A percentile compares a stretch with the other conserved stretches of the same genome.
Evolutionary conservation across 768 basidiomycete species (phyloP).

Genomic region (Boletus reticuloceps): DNA sequence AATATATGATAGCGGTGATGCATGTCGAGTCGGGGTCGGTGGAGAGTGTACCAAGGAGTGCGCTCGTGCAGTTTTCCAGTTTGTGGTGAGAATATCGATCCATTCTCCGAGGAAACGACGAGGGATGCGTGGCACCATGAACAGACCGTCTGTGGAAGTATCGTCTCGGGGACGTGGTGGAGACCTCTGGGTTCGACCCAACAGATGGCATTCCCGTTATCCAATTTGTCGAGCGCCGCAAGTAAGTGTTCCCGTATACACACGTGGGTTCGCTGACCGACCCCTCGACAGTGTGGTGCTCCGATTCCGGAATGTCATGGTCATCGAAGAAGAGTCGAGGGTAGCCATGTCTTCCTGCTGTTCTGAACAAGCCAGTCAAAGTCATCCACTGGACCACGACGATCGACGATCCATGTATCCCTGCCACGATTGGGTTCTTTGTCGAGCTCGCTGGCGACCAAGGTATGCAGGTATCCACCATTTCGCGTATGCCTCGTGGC

Average conservation of each 20-base stretch:
- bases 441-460: conserved; percentile 8
- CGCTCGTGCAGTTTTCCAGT: too few species aligned
- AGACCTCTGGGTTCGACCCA: conserved; percentile 18
- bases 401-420: neutral
- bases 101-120: too few species aligned
- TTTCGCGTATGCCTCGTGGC: neutral
- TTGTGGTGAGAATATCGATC: too few species aligned
- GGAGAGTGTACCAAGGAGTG: too few species aligned
- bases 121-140: too few species aligned
- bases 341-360: neutral
- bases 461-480: neutral
- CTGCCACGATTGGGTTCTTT: conserved; percentile 14
- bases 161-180: too few species aligned
- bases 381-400: too few species aligned
- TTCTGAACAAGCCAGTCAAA: neutral
- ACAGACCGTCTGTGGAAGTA: too few species aligned
- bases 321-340: conserved; percentile 14
- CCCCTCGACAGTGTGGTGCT: neutral
- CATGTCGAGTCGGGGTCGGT: too few species aligned
- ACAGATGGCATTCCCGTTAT: conserved; percentile 17
- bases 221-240: conserved; percentile 10
- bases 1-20: neutral
- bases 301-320: conserved; percentile 8
- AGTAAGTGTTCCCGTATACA: neutral
- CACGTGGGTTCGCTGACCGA: neutral